phyloP scores from a whole-genome alignment of 2,329 filamentous ascomycete genomes.

The Eutypa lata region DNA sequence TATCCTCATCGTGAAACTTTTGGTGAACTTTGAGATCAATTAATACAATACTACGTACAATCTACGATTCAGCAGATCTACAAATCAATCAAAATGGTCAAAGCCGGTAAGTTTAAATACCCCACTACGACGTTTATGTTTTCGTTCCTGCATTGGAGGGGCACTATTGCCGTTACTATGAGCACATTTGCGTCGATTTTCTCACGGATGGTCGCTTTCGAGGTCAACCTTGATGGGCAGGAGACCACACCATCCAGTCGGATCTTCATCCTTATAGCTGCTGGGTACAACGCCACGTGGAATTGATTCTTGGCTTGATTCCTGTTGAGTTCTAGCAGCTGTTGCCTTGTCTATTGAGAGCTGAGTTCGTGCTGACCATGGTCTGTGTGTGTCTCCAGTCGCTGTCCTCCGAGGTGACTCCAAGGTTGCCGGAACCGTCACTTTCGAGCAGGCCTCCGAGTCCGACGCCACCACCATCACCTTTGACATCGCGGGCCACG shows the following conservation, averaged over 20 bases:
- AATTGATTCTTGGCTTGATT: constrained; percentile 9
- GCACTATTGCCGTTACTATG: constrained; percentile 23
- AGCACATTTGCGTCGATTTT: constrained; percentile 62
- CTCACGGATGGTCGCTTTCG: constrained; percentile 38
- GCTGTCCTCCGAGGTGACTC: constrained; percentile 97
- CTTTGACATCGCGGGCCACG: constrained; percentile 90
- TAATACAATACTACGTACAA: constrained; percentile 15
- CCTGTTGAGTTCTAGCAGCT: constrained; percentile 4
- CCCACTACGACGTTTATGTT: constrained; percentile 19
- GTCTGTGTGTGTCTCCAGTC: constrained; percentile 54
- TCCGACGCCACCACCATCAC: constrained; percentile 77
- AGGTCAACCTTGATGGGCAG: constrained; percentile 26
- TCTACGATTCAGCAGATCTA: constrained; percentile 23
- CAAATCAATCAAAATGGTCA: constrained; percentile 85
- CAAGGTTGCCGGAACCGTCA: constrained; percentile 88
- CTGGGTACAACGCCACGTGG: neutral
- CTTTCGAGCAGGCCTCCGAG: constrained; percentile 90
- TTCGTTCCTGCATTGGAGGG: constrained; percentile 24
- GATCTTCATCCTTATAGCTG: neutral
- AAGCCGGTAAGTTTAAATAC: constrained; percentile 53
- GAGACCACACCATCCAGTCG: constrained; percentile 1
- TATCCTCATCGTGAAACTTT: neutral
- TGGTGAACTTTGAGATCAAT: constrained; percentile 8
- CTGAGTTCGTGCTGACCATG: constrained; percentile 21
- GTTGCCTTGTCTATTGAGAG: neutral